Base-by-base conservation (phyloP, 179 eudicot genomes). In the Spinacia oleracea region DNA sequence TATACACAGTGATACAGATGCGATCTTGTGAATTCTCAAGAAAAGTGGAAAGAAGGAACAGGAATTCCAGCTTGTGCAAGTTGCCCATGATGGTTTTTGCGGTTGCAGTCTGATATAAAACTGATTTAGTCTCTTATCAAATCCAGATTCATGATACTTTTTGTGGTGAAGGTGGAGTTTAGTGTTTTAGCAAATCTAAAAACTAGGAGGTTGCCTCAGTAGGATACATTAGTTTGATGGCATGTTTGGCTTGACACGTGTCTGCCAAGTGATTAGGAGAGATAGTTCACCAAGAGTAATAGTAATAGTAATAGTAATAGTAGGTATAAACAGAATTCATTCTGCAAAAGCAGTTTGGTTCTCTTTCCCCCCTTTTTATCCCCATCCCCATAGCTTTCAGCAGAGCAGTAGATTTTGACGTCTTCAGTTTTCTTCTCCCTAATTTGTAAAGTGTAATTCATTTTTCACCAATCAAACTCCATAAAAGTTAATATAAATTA, bases 361-460 rank as follows among this genome's bases (percentile, higher is more conserved):
- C 78, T 35, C 25, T 27, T 35, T 40, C 55, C 62, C 34, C 29
- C 21, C 43, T 27, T 59, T 45, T 18, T 27, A n/a, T 29, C 21
- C 31, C 32, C 64, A 5, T 15, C 11, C 11, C 16, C 10, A 1
- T 38, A 32, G 38, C 29, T 67, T 71, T 48, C 53, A 62, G 72
- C 65, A 55, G 43, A 78, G 69, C 51, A 55, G 38, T 72, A 70
- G 35, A 25, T 70, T 59, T 21, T 25, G 14, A 38, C 38, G 23
- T 58, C 72, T 70, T 55, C 14, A 20, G 55, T 64, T 16, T 25
- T 40, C 29, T 62, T n/a, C 14, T 29, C 69, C 50, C 35, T 23
- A 45, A 59, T 38, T 77, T 83, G 83, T 83, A 83, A 80, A 83
- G 70, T 83, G 86, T 68, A 76, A 72, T 78, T 73, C 73, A 42